phyloP scores from a whole-genome alignment of 108 stramenopile species.

The Aurantiochytrium sp. region DNA sequence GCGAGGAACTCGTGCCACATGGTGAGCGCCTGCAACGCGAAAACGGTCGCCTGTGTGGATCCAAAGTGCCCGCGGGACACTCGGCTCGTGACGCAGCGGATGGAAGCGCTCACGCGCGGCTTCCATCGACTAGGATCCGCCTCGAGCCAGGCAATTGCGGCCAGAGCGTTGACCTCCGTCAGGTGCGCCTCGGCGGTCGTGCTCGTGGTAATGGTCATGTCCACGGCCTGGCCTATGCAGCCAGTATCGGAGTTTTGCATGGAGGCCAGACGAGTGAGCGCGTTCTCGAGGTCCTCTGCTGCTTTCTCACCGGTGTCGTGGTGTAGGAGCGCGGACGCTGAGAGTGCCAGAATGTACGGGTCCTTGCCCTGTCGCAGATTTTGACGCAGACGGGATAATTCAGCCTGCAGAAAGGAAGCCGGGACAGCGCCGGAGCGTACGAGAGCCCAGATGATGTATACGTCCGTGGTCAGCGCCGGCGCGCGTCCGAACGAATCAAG shows the following conservation, averaged over 20 bases:
- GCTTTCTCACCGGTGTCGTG: no score
- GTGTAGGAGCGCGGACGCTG: not conserved
- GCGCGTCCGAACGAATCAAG: not conserved
- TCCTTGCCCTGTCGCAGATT: not conserved
- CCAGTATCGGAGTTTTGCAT: not conserved
- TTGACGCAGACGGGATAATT: not conserved
- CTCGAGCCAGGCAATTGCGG: not conserved
- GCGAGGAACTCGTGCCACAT: not conserved
- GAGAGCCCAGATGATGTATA: not conserved
- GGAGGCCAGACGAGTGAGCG: not conserved
- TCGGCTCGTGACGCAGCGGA: not conserved
- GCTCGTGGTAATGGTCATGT: not conserved
- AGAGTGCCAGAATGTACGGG: not conserved
- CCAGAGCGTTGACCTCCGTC: not conserved
- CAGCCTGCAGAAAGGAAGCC: not conserved
- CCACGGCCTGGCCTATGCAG: not conserved
- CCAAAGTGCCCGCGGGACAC: not conserved
- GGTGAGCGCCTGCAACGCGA: not conserved
- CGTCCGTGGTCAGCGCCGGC: not conserved
- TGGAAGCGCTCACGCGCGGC: not conserved
- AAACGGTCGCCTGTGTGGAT: not conserved
- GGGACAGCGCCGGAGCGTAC: not conserved
- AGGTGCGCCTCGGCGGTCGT: not conserved
- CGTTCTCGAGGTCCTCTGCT: no score
- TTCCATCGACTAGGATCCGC: not conserved